These are phyloP conservation scores for Kurtzmaniella fragi DNA, from an alignment of 805 yeast species.

Conservation along the genomic window DNA sequence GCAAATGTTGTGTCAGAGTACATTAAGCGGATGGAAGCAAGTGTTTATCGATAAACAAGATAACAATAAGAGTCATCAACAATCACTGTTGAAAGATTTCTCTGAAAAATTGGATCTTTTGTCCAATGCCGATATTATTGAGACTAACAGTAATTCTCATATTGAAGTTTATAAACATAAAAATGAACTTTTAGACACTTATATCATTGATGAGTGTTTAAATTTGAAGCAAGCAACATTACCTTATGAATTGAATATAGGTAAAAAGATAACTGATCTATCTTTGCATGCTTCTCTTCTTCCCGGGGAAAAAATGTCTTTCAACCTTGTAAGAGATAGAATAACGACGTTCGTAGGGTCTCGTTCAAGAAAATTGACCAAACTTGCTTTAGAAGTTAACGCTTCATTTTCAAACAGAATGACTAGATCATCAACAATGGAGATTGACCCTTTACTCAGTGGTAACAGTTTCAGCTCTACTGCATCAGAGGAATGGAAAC, in stretches of 20 bases:
- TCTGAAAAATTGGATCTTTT: constrained; percentile 15
- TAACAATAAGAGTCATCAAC: background rate
- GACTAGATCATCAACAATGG: constrained; percentile 7
- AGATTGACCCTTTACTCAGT: background rate
- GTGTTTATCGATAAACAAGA: background rate
- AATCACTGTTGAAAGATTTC: constrained; percentile 4
- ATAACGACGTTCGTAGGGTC: constrained; percentile 24
- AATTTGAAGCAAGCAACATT: constrained; percentile 21
- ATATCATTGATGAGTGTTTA: constrained; percentile 26
- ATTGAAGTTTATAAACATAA: constrained; percentile 17
- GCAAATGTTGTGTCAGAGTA: constrained; percentile 33
- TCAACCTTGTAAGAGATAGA: background rate
- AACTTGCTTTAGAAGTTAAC: constrained; percentile 17
- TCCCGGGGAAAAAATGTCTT: background rate
- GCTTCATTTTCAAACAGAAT: constrained; percentile 14
- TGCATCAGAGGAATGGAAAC: constrained; percentile 7
- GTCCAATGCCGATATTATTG: constrained; percentile 27
- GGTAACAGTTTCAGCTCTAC: constrained; percentile 3
- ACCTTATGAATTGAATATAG: constrained; percentile 37
- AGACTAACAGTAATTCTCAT: constrained; percentile 18
- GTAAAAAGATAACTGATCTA: constrained; percentile 10
- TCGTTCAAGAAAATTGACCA: constrained; percentile 29
- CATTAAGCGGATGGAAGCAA: background rate
- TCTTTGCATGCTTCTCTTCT: background rate
- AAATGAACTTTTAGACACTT: constrained; percentile 34